Conservation (phyloP, 139 green algal species). For the Haematococcus sp. region DNA sequence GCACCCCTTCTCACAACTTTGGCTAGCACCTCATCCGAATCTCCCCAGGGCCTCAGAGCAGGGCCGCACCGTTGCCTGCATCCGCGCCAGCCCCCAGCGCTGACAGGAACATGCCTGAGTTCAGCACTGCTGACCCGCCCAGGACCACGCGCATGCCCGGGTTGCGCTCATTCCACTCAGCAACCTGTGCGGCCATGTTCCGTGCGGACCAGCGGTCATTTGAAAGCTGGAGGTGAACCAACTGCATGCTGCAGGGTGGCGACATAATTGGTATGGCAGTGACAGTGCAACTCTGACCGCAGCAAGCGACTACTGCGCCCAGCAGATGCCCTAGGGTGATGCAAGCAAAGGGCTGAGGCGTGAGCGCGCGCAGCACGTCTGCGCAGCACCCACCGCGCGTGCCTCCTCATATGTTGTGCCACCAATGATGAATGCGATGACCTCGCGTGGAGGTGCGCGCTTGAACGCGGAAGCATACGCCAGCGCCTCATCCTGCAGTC, state of each 20-base stretch:
- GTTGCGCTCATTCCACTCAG: constrained; percentile 73
- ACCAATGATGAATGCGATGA: constrained; percentile 93
- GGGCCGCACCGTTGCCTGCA: not conserved
- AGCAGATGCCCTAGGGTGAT: too few relatives aligned
- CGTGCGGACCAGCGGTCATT: too few relatives aligned
- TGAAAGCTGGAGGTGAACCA: too few relatives aligned
- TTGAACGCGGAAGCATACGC: constrained; percentile 45
- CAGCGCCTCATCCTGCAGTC: constrained; percentile 44
- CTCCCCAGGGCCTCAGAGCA: too few relatives aligned
- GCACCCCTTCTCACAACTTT: too few relatives aligned
- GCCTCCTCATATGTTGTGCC: constrained; percentile 96
- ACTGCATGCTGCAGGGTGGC: too few relatives aligned
- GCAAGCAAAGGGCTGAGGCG: too few relatives aligned
- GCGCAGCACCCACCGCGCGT: constrained; percentile 18
- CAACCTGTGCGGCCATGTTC: constrained; percentile 38
- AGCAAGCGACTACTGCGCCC: not conserved
- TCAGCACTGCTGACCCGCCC: constrained; percentile 83
- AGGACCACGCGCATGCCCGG: constrained; percentile 69
- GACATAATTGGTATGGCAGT: too few relatives aligned
- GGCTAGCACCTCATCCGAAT: too few relatives aligned
- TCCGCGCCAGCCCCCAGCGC: constrained; percentile 26
- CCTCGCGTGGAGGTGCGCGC: constrained; percentile 46
- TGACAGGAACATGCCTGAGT: constrained; percentile 60
- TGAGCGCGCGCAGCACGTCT: too few relatives aligned
- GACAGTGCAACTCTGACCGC: too few relatives aligned